These are phyloP conservation scores for Rhodotorula taiwanensis DNA, from an alignment of 768 basidiomycete species.

Conservation along the genomic window DNA sequence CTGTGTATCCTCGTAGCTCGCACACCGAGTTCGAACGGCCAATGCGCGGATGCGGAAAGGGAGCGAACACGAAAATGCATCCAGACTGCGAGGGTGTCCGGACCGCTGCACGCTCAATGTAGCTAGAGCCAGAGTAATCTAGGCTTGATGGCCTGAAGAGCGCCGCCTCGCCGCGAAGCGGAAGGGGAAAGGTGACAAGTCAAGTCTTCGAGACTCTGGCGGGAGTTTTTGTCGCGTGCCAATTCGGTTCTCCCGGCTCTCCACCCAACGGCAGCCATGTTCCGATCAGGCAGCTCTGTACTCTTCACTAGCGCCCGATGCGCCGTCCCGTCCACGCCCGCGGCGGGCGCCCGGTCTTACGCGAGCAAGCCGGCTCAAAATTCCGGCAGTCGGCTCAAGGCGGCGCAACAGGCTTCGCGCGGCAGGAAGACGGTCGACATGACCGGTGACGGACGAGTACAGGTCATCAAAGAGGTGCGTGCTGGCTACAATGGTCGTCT, in stretches of 20 bases:
- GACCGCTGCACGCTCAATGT: too few species aligned
- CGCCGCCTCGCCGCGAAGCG: too few species aligned
- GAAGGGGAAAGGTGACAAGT: not conserved
- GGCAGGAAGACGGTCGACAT: slow-evolving; percentile 18
- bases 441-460: slow-evolving; percentile 10
- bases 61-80: too few species aligned
- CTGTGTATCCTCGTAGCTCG: too few species aligned
- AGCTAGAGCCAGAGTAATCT: too few species aligned
- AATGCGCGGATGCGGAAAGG: too few species aligned
- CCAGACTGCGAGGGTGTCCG: too few species aligned
- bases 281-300: not conserved
- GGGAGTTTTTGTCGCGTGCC: not conserved
- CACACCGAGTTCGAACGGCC: too few species aligned
- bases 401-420: not conserved
- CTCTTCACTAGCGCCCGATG: not conserved
- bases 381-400: slow-evolving; percentile 24
- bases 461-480: slow-evolving; percentile 31
- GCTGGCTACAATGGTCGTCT: not conserved
- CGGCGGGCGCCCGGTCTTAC: slow-evolving; percentile 7
- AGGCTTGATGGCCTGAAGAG: too few species aligned
- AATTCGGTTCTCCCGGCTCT: not conserved
- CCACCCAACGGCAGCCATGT: not conserved
- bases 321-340: not conserved
- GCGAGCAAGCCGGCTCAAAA: slow-evolving; percentile 8
- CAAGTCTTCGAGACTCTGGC: not conserved